Base-by-base conservation (phyloP, 164 flowering plant genomes). In the Chloranthus sessilifolius region DNA sequence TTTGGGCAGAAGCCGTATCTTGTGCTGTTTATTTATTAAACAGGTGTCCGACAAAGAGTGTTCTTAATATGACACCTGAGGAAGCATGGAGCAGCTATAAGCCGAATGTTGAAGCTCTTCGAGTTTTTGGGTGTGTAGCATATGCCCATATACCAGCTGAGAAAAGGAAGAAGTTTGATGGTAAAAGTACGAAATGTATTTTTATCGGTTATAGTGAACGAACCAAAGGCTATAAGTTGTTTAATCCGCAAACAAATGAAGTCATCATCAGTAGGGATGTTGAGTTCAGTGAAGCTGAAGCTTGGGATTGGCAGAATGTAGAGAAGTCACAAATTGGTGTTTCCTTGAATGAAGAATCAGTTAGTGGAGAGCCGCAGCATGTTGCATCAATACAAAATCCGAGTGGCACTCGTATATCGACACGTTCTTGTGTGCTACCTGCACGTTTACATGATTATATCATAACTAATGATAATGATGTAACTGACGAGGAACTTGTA, bases 91-190 rank as follows among this genome's bases (percentile, higher is more conserved):
- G 7, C 0, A 17, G 1, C 1, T 9, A 11, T 0, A 17, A 40
- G 10, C 1, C 15, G 6, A 9, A 0, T 1, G 10, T n/a, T n/a
- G n/a, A n/a, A n/a, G n/a, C n/a, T n/a, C n/a, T n/a, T n/a, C n/a
- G n/a, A n/a, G n/a, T n/a, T n/a, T n/a, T n/a, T n/a, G n/a, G n/a
- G n/a, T n/a, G n/a, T n/a, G n/a, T n/a, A n/a, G n/a, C n/a, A 40
- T 40, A 17, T 40, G 43, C n/a, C n/a, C 43, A 40, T 40, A 40
- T 40, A 11, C 43, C 43, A 11, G 15, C 10, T 6, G 43, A 40
- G 7, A 16, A 40, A 17, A 40, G 43, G 1, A 9, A 11, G 14
- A 40, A 40, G 19, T n/a, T n/a, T n/a, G n/a, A n/a, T n/a, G n/a
- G n/a, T n/a, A n/a, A n/a, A n/a, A n/a, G n/a, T n/a, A n/a, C n/a